These are phyloP conservation scores for Vanrija sp. DNA, from an alignment of 1,284 basidiomycete species.

Conservation along the genomic window DNA sequence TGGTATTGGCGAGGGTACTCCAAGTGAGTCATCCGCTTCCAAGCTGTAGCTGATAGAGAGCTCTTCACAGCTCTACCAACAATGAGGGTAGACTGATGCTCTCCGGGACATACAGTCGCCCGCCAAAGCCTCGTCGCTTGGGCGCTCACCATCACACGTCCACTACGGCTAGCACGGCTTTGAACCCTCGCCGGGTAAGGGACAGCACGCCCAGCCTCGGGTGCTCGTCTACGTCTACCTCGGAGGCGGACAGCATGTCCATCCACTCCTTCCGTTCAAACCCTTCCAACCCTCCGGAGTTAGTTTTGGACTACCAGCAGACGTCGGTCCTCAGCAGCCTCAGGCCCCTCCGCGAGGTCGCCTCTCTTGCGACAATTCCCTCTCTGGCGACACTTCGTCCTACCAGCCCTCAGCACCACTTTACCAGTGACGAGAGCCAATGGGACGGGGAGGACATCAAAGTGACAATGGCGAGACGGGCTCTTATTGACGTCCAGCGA, in stretches of 20 bases:
- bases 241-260: constrained; percentile 26
- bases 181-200: not conserved
- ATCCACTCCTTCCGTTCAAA: constrained; percentile 33
- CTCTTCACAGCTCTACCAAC: too few relatives aligned
- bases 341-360: constrained; percentile 35
- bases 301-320: constrained; percentile 21
- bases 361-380: constrained; percentile 32
- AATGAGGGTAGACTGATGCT: too few relatives aligned
- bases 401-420: not conserved
- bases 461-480: too few relatives aligned
- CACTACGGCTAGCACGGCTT: constrained; percentile 17
- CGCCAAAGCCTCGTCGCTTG: too few relatives aligned
- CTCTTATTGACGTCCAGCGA: not conserved
- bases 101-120: too few relatives aligned
- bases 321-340: constrained; percentile 27
- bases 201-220: constrained; percentile 33
- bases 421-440: not conserved
- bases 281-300: constrained; percentile 19
- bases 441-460: constrained; percentile 6
- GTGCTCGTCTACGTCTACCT: constrained; percentile 29
- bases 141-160: constrained; percentile 7
- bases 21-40: too few relatives aligned
- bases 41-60: too few relatives aligned
- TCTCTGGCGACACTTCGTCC: constrained; percentile 30
- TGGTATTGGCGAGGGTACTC: too few relatives aligned